phyloP scores from a whole-genome alignment of 140 eudicot species.

The Bidens hawaiensis region DNA sequence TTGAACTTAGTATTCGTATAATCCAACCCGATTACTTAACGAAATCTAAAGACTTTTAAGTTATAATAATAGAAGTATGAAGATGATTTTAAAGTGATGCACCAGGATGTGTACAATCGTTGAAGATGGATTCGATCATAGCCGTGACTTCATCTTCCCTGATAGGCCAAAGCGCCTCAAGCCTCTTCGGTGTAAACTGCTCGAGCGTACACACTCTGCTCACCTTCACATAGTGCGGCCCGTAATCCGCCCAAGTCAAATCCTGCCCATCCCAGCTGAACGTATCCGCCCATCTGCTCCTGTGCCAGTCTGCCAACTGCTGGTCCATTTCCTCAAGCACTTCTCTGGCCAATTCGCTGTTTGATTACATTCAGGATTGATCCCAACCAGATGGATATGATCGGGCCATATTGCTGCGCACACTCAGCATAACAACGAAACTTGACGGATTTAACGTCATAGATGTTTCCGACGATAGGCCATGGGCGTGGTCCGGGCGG shows the following conservation, averaged over 20 bases:
- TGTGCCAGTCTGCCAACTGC: conserved; percentile 61
- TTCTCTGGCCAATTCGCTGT: conserved; percentile 55
- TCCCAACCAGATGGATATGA: conserved; percentile 81
- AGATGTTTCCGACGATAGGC: no score
- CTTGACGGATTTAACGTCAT: conserved; percentile 64
- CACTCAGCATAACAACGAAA: conserved; percentile 78
- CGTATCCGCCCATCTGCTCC: conserved; percentile 55
- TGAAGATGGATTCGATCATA: conserved; percentile 68
- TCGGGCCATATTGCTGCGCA: conserved; percentile 76
- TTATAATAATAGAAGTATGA: no score
- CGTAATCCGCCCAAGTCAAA: conserved; percentile 88
- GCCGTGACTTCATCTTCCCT: conserved; percentile 85
- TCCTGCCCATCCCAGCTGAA: conserved; percentile 74
- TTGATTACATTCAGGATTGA: conserved; percentile 59
- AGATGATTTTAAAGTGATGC: background rate
- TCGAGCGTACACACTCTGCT: conserved; percentile 76
- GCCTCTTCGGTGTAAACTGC: conserved; percentile 61
- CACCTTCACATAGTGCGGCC: conserved; percentile 81
- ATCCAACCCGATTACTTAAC: no score
- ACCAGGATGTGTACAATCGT: conserved; percentile 60
- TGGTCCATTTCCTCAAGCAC: conserved; percentile 80
- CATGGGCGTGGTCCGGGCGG: no score
- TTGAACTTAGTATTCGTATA: no score
- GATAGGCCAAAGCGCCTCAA: conserved; percentile 71
- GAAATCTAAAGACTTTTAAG: no score